Conservation (phyloP, 768 basidiomycete genomes). For the Lyophyllum decastes region DNA sequence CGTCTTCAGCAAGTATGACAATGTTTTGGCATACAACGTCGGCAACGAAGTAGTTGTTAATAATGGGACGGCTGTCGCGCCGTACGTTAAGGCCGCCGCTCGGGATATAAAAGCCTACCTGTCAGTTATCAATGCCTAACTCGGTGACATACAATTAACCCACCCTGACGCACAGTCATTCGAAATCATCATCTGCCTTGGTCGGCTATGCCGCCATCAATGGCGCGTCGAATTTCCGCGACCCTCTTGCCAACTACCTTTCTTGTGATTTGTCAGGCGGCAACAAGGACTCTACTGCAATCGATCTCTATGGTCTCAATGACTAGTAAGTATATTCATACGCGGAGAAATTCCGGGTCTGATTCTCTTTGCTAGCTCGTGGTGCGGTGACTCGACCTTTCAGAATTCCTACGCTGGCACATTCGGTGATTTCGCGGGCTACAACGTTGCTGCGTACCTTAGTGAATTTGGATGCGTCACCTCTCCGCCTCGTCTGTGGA, state of each 20-base stretch:
- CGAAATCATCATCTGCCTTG: conserved; percentile 63
- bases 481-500: conserved; percentile 69
- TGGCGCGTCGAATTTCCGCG: conserved; percentile 60
- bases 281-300: conserved; percentile 59
- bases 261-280: conserved; percentile 64
- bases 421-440: conserved; percentile 56
- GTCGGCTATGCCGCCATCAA: conserved; percentile 89
- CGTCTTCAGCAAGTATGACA: conserved; percentile 82
- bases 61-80: conserved; percentile 60
- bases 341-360: conserved; percentile 7
- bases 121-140: conserved; percentile 38
- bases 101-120: conserved; percentile 87
- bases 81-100: conserved; percentile 90
- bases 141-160: conserved; percentile 3
- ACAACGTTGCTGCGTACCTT: conserved; percentile 86
- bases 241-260: conserved; percentile 74
- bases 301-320: conserved; percentile 89
- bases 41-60: conserved; percentile 78
- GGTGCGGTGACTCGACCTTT: conserved; percentile 75
- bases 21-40: conserved; percentile 86
- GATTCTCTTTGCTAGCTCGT: conserved; percentile 52
- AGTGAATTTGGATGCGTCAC: conserved; percentile 84
- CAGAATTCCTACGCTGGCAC: conserved; percentile 55
- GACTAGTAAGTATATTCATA: conserved; percentile 63
- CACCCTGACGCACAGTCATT: conserved; percentile 42